Evolutionary conservation across 805 yeast genomes (phyloP).

Genomic region (Saturnispora serradocipensis): DNA sequence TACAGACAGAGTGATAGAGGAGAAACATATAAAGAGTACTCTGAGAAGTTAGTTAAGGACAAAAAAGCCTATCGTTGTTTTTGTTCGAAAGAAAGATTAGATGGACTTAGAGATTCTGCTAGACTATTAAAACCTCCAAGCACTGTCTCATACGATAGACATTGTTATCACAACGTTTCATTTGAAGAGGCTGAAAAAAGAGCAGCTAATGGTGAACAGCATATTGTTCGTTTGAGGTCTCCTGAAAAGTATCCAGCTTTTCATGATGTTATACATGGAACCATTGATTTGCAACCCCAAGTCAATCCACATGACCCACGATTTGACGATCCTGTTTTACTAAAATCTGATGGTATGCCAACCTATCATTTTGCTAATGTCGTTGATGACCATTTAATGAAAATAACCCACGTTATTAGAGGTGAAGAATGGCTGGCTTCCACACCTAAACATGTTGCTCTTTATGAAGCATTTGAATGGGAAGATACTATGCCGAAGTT

Average conservation of each 20-base stretch:
- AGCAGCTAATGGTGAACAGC: slow-evolving; percentile 30
- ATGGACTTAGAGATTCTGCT: slow-evolving; percentile 62
- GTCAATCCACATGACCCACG: slow-evolving; percentile 59
- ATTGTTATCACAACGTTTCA: slow-evolving; percentile 44
- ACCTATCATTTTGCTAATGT: slow-evolving; percentile 97
- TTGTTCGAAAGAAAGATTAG: slow-evolving; percentile 74
- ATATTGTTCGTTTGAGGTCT: slow-evolving; percentile 65
- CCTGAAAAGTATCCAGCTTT: slow-evolving; percentile 65
- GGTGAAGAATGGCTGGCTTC: slow-evolving; percentile 99
- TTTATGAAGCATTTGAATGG: slow-evolving; percentile 86
- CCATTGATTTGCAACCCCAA: slow-evolving; percentile 70
- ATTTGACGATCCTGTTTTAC: slow-evolving; percentile 79
- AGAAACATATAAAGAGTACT: slow-evolving; percentile 54
- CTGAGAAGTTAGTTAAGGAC: slow-evolving; percentile 42
- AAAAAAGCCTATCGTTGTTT: slow-evolving; percentile 83
- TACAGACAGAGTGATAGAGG: slow-evolving; percentile 79
- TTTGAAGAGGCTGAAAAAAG: slow-evolving; percentile 32
- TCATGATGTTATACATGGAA: slow-evolving; percentile 71
- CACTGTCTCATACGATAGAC: slow-evolving; percentile 83
- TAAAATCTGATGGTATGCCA: slow-evolving; percentile 92
- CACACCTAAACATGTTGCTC: slow-evolving; percentile 86
- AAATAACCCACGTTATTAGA: slow-evolving; percentile 85
- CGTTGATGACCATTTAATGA: slow-evolving; percentile 89
- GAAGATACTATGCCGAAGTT: slow-evolving; percentile 49
- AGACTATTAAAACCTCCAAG: slow-evolving; percentile 75